Conservation (phyloP, 78 protist species). For the Thecamonas trahens region DNA sequence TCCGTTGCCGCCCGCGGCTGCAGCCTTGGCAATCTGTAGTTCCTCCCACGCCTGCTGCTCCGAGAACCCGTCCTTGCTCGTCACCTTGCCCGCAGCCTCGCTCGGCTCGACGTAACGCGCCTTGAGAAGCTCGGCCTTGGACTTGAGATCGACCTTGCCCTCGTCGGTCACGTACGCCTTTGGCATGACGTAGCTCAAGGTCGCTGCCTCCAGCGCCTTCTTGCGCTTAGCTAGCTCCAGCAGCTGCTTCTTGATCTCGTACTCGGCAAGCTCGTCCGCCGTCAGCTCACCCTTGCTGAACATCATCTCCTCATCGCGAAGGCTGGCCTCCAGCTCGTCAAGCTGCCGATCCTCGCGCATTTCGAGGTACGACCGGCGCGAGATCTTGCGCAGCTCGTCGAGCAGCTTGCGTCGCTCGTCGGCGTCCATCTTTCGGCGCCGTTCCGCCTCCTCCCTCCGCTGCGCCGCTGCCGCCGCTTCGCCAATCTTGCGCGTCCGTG, state of each 20-base stretch:
- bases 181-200: slow-evolving; percentile 31
- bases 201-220: background rate
- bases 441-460: background rate
- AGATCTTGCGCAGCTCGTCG: background rate
- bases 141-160: background rate
- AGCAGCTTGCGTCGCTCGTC: background rate
- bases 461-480: background rate
- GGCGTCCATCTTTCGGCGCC: background rate
- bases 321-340: slow-evolving; percentile 16
- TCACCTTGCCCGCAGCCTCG: background rate
- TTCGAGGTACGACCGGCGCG: background rate
- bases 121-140: background rate
- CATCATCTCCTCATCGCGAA: slow-evolving; percentile 54
- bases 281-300: slow-evolving; percentile 54
- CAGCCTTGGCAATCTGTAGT: slow-evolving; percentile 32
- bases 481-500: background rate
- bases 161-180: slow-evolving; percentile 15
- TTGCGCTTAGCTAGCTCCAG: slow-evolving; percentile 43
- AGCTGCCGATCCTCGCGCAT: background rate
- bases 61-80: background rate
- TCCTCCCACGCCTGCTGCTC: slow-evolving; percentile 66
- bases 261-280: slow-evolving; percentile 39
- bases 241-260: slow-evolving; percentile 47
- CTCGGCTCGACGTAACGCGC: slow-evolving; percentile 26
- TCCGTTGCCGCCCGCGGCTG: slow-evolving; percentile 12